A percentile compares a stretch with the other conserved stretches of the same genome.
Conservation (phyloP, 2,329 filamentous ascomycete genomes). For the Magnaporthiopsis rhizophila region DNA sequence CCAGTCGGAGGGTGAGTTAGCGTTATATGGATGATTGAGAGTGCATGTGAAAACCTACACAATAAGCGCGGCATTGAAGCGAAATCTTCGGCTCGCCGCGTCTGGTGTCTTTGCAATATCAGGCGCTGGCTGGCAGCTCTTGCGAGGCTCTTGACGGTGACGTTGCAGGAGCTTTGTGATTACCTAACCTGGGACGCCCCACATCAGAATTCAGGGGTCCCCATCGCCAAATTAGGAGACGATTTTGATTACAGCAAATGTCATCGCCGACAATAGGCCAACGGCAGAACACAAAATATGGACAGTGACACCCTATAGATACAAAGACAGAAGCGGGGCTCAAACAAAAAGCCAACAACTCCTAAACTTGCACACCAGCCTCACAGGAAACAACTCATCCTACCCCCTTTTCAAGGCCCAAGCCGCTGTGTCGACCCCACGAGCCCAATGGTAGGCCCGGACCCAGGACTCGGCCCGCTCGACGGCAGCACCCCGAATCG, state of each 20-base stretch:
- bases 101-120: background rate
- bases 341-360: background rate
- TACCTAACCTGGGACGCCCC: background rate
- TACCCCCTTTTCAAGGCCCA: constrained; percentile 46
- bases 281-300: background rate
- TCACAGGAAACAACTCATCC: background rate
- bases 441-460: constrained; percentile 49
- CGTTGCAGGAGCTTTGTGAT: background rate
- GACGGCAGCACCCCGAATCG: constrained; percentile 81
- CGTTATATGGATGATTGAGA: too few relatives aligned
- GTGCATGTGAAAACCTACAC: constrained; percentile 29
- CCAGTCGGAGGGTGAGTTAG: background rate
- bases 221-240: background rate
- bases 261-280: background rate
- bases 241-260: background rate
- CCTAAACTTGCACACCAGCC: background rate
- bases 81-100: background rate
- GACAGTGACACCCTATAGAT: background rate
- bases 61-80: constrained; percentile 44
- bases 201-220: background rate
- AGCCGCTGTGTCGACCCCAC: constrained; percentile 59
- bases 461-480: constrained; percentile 25
- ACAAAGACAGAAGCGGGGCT: background rate
- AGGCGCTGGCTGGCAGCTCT: background rate
- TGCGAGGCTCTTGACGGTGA: background rate